Evolutionary conservation across 106 monocot genomes (phyloP), one percentile per base, ranked within the genome.

Genomic region (Dendrobium officinale): DNA sequence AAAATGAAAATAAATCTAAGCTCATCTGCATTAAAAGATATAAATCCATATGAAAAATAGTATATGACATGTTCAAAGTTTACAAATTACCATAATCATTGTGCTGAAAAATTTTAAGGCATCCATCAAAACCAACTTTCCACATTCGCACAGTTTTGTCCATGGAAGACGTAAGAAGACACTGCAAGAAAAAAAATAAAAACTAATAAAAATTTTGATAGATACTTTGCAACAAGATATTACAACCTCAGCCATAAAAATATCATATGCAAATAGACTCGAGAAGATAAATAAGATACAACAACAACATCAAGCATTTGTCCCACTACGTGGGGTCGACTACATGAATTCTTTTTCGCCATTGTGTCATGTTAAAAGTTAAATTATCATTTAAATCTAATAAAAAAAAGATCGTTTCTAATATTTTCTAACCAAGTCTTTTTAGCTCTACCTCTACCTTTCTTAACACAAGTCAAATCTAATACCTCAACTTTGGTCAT

Each of bases 101-200:
- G 77, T 96, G 96, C 31, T 80, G 85, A 76, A 92, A 96, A 61
- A 93, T 73, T 80, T 82, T 77, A 74, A 92, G 87, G 77, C 96
- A 96, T 58, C 80, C 79, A 80, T 85, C 77, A 64, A 45, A 84
- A 68, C 96, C 96, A 75, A 90, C 75, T 90, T 93, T 88, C 96
- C 96, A 96, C 82, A 96, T 54, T 18, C 93, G 87, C n/a, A 89
- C 91, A 64, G 93, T 96, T 86, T 89, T 90, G 79, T 96, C 96
- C 79, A 85, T 89, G 37, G 96, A 96, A 17, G 96, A 88, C 43
- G 93, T 85, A 84, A 96, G 87, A 49, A 96, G 83, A 80, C 56
- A 82, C 96, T 96, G 92, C 83, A 89, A 84, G 29, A 27, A 85
- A 76, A 73, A 4, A 59, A 59, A 31, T 31, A 31, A 6, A 31